A percentile compares a stretch with the other conserved stretches of the same genome.
Evolutionary conservation across 768 basidiomycete species (phyloP).

Genomic region (Plicaturopsis crispa): DNA sequence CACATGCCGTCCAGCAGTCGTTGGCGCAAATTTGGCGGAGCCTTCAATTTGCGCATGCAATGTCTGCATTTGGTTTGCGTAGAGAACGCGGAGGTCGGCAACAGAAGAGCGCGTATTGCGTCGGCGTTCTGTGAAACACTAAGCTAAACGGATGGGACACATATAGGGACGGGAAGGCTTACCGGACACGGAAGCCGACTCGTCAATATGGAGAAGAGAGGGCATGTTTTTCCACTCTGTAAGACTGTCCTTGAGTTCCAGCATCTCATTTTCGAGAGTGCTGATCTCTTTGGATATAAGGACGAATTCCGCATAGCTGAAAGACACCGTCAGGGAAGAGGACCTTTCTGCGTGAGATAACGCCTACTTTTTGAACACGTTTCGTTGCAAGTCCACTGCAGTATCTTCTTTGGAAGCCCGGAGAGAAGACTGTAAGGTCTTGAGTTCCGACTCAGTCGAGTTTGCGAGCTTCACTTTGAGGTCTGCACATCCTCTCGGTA

Average conservation of each 20-base stretch:
- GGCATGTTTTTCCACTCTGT: slow-evolving; percentile 97
- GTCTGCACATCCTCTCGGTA: slow-evolving; percentile 29
- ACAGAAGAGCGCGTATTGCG: slow-evolving; percentile 80
- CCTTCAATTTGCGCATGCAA: slow-evolving; percentile 90
- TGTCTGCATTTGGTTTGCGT: slow-evolving; percentile 90
- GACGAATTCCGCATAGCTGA: slow-evolving; percentile 94
- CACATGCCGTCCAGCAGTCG: slow-evolving; percentile 86
- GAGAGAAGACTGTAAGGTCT: slow-evolving; percentile 69
- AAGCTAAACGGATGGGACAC: no score
- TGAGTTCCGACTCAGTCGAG: slow-evolving; percentile 78
- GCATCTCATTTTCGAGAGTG: slow-evolving; percentile 93
- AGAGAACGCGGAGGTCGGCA: slow-evolving; percentile 90
- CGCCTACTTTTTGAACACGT: slow-evolving; percentile 86
- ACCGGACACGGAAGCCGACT: slow-evolving; percentile 60
- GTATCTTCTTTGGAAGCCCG: slow-evolving; percentile 65
- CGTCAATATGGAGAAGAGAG: slow-evolving; percentile 84
- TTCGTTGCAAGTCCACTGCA: slow-evolving; percentile 75
- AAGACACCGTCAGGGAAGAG: background rate
- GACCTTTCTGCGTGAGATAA: background rate
- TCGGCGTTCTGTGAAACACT: slow-evolving; percentile 35
- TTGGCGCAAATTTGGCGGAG: slow-evolving; percentile 89
- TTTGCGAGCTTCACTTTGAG: slow-evolving; percentile 85
- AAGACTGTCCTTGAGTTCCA: slow-evolving; percentile 90
- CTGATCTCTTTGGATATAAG: slow-evolving; percentile 96
- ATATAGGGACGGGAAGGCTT: slow-evolving; percentile 33